These are phyloP conservation scores for Tolypocladium amazonense DNA, from an alignment of 2,329 filamentous ascomycete genomes.

Conservation along the genomic window DNA sequence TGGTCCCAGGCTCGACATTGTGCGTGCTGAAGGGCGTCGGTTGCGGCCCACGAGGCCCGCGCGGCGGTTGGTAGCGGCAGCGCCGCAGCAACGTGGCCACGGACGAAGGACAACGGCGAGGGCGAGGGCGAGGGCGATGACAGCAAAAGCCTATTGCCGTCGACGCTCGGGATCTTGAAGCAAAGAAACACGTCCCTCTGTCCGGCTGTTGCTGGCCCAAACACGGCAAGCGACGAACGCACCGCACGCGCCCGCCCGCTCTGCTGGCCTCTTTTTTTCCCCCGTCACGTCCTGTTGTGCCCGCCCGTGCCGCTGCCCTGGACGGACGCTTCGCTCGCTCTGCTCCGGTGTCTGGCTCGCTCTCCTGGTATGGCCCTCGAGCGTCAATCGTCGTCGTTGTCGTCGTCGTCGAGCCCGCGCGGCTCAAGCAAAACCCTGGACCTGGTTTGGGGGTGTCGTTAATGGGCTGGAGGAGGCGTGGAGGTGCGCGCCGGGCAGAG, in stretches of 20 bases:
- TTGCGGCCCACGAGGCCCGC: background rate
- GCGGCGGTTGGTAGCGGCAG: background rate
- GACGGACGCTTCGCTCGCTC: background rate
- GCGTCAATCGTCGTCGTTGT: constrained; percentile 3
- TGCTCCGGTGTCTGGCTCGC: background rate
- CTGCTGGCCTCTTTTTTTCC: background rate
- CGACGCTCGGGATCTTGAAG: background rate
- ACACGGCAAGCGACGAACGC: background rate
- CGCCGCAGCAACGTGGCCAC: background rate
- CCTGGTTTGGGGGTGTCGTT: constrained; percentile 28
- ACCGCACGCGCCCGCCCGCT: background rate
- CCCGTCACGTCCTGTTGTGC: background rate
- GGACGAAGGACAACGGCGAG: background rate
- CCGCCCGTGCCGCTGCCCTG: background rate
- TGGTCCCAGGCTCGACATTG: constrained; percentile 39
- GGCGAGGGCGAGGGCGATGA: background rate
- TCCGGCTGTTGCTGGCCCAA: background rate
- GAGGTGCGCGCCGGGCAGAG: constrained; percentile 22
- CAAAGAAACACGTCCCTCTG: background rate
- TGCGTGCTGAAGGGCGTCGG: constrained; percentile 2
- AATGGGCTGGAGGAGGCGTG: constrained; percentile 29
- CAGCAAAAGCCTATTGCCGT: background rate
- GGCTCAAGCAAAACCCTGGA: constrained; percentile 15
- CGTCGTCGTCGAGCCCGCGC: constrained; percentile 6
- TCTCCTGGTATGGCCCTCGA: background rate